Conservation (phyloP, 768 basidiomycete genomes). For the Boletus huronensis region DNA sequence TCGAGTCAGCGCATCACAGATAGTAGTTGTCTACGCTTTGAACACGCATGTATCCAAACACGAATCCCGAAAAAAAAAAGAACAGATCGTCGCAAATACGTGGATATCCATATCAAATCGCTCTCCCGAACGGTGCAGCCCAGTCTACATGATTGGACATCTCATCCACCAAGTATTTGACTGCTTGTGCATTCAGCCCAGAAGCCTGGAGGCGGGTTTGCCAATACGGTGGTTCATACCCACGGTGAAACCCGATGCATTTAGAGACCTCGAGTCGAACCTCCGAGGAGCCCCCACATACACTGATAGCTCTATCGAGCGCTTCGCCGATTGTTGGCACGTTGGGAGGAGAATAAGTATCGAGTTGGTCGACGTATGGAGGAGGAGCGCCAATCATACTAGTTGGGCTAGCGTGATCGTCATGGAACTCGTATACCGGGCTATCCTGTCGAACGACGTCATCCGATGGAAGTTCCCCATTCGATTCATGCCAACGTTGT, state of each 20-base stretch:
- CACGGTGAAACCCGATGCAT: conserved; percentile 23
- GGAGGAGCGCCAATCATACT: conserved; percentile 18
- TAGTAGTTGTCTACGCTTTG: background rate
- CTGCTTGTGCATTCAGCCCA: conserved; percentile 15
- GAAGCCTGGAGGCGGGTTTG: conserved; percentile 21
- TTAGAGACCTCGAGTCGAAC: conserved; percentile 21
- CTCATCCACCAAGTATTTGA: conserved; percentile 21
- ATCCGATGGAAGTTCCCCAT: background rate
- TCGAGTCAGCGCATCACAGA: background rate
- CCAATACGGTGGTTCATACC: conserved; percentile 31
- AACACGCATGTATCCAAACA: background rate
- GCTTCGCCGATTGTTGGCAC: conserved; percentile 9
- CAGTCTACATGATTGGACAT: conserved; percentile 28
- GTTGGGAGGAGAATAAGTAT: conserved; percentile 7
- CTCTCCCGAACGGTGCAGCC: background rate
- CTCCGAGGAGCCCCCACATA: conserved; percentile 14
- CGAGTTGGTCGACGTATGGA: conserved; percentile 11
- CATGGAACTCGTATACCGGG: conserved; percentile 10
- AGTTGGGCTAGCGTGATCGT: background rate
- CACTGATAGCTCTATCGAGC: conserved; percentile 22
- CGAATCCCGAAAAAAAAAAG: background rate
- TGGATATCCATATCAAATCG: background rate
- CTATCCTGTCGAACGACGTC: conserved; percentile 22
- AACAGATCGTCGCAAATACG: background rate
- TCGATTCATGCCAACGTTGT: conserved; percentile 5